These are phyloP conservation scores for Saturnispora galanensis DNA, from an alignment of 805 yeast genomes.

Conservation along the genomic window DNA sequence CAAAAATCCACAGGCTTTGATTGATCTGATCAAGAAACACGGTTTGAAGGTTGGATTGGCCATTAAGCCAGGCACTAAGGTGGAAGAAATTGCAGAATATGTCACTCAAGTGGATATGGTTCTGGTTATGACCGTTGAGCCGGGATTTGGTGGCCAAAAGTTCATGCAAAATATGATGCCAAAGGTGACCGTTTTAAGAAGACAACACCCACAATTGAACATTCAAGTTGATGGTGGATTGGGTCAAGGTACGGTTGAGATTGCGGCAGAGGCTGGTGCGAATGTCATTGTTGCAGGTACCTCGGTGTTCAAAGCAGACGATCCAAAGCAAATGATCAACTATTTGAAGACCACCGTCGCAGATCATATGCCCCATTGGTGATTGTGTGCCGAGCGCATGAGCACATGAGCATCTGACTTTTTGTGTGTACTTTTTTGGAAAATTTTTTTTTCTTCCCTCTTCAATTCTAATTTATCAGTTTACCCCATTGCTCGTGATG, in stretches of 20 bases:
- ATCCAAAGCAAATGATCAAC: constrained; percentile 67
- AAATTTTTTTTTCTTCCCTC: constrained; percentile 1
- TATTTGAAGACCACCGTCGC: constrained; percentile 55
- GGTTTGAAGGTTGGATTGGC: constrained; percentile 96
- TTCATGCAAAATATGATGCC: constrained; percentile 97
- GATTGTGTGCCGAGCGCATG: no score
- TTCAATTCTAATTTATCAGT: background rate
- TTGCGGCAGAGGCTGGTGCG: constrained; percentile 95
- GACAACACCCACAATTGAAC: constrained; percentile 64
- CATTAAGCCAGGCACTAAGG: constrained; percentile 86
- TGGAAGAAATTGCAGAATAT: constrained; percentile 61
- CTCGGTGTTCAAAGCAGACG: constrained; percentile 75
- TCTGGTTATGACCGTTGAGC: constrained; percentile 97
- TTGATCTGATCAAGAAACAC: constrained; percentile 59
- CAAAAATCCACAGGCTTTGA: constrained; percentile 61
- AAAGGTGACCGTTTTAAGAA: constrained; percentile 72
- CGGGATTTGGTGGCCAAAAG: constrained; percentile 97
- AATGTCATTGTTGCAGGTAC: constrained; percentile 98
- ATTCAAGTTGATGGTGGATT: constrained; percentile 97
- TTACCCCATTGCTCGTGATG: constrained; percentile 32
- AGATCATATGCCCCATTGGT: no score
- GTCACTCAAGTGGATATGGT: constrained; percentile 74
- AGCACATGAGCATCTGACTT: no score
- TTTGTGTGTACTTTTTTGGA: background rate
- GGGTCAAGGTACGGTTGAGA: constrained; percentile 72